These are phyloP conservation scores for Calonectria pauciramosa DNA, from an alignment of 2,329 filamentous ascomycete genomes.

Conservation along the genomic window DNA sequence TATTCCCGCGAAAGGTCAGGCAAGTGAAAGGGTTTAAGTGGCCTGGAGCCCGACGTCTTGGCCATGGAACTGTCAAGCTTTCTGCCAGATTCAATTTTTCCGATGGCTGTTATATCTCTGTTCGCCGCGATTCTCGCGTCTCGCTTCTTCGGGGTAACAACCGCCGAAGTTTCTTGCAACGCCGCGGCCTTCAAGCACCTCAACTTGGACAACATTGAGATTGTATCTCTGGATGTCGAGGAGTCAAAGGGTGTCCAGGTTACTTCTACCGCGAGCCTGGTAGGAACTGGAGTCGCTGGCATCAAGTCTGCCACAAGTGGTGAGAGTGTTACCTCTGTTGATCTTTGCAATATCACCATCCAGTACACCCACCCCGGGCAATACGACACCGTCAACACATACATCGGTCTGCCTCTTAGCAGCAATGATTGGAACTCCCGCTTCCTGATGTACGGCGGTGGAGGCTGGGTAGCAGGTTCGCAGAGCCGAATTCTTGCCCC, in stretches of 20 bases:
- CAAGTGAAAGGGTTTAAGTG: background rate
- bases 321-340: background rate
- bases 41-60: background rate
- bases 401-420: constrained; percentile 22
- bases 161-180: background rate
- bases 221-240: background rate
- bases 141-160: background rate
- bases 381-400: constrained; percentile 30
- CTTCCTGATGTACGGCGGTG: constrained; percentile 32
- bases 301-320: background rate
- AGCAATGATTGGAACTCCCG: constrained; percentile 30
- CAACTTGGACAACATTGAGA: background rate
- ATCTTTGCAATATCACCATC: constrained; percentile 26
- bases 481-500: background rate
- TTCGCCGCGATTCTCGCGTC: background rate
- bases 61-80: background rate
- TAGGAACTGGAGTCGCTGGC: background rate
- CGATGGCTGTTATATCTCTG: background rate
- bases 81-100: background rate
- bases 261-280: background rate
- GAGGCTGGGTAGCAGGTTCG: constrained; percentile 31
- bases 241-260: background rate
- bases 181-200: background rate
- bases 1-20: background rate
- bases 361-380: constrained; percentile 34